A percentile compares a stretch with the other conserved stretches of the same genome.
Conservation (phyloP, 2,329 filamentous ascomycete genomes). For the Ascochyta lentis region DNA sequence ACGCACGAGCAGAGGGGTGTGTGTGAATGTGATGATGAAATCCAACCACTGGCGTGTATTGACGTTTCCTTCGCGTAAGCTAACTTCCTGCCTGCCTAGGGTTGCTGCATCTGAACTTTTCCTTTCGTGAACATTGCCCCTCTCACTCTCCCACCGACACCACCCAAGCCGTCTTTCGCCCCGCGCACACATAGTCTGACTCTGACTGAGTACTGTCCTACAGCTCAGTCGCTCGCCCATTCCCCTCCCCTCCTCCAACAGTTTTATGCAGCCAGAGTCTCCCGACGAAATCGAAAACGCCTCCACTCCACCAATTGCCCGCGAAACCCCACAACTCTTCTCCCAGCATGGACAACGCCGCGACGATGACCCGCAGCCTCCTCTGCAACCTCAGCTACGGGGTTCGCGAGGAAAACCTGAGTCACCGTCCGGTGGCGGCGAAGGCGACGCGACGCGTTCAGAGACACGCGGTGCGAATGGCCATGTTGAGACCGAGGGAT, state of each 20-base stretch:
- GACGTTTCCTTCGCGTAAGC: too few species aligned
- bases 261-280: constrained; percentile 72
- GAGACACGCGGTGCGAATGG: constrained; percentile 16
- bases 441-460: constrained; percentile 32
- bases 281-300: constrained; percentile 57
- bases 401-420: constrained; percentile 42
- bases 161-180: constrained; percentile 22
- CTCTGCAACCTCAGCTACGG: constrained; percentile 49
- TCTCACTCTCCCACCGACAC: constrained; percentile 19
- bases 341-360: constrained; percentile 66
- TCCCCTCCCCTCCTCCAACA: constrained; percentile 42
- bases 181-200: constrained; percentile 26
- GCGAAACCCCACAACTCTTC: constrained; percentile 43
- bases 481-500: constrained; percentile 28
- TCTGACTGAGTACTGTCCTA: constrained; percentile 48
- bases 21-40: constrained; percentile 9
- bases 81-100: too few species aligned
- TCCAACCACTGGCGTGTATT: constrained; percentile 3
- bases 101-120: too few species aligned
- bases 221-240: constrained; percentile 63
- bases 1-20: constrained; percentile 8
- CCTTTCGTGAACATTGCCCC: constrained; percentile 11
- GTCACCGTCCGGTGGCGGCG: constrained; percentile 22
- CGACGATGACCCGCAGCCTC: constrained; percentile 54
- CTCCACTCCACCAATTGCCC: constrained; percentile 49